Conservation (phyloP, 306 rosid genomes). For the Cucurbita maxima region DNA sequence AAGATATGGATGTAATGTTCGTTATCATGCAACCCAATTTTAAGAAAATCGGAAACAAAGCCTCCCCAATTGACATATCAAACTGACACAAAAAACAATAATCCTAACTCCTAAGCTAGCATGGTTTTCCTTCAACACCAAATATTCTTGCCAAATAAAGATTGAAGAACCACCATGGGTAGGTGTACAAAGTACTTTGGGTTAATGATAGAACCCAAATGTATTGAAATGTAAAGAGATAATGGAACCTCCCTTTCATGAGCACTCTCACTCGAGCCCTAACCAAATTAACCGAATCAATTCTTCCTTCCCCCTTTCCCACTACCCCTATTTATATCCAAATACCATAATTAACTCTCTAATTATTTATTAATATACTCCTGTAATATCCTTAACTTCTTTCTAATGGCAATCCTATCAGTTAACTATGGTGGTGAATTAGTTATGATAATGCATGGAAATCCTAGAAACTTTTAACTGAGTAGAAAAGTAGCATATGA, state of each 20-base stretch:
- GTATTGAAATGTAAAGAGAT: too few species aligned
- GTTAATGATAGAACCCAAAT: too few species aligned
- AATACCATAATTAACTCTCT: too few species aligned
- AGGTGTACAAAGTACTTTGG: too few species aligned
- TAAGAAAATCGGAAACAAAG: background rate
- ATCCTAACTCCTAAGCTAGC: background rate
- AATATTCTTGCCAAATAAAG: background rate
- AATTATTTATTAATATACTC: too few species aligned
- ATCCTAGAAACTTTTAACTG: background rate
- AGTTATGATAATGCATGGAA: background rate
- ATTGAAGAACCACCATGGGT: background rate
- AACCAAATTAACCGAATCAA: too few species aligned
- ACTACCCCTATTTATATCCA: too few species aligned
- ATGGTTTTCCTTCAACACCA: background rate
- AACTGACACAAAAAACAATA: background rate
- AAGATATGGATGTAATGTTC: background rate
- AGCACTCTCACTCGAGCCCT: too few species aligned
- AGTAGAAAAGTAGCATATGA: background rate
- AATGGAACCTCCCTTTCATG: too few species aligned
- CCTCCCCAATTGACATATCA: background rate
- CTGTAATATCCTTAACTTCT: too few species aligned
- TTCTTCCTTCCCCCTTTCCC: too few species aligned
- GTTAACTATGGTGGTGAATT: background rate
- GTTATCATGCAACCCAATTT: background rate
- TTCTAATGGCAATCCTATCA: too few species aligned